These are phyloP conservation scores for Fabrea salina DNA, from an alignment of 169 alveolate species.

Conservation along the genomic window DNA sequence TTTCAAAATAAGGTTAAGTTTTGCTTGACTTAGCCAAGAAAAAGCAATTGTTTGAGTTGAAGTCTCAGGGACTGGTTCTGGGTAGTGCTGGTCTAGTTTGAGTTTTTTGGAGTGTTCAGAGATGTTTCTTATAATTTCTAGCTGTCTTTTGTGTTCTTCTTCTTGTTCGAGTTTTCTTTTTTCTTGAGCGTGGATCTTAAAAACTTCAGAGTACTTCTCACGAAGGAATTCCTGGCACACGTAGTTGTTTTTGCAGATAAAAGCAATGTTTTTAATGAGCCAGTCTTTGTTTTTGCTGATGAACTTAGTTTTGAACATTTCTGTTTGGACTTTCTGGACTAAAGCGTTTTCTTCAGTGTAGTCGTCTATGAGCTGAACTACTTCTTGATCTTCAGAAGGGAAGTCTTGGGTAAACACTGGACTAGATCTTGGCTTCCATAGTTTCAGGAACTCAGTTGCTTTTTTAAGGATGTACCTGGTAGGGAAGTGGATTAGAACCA, in stretches of 20 bases:
- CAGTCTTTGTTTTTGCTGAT: constrained; percentile 60
- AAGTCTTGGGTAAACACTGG: constrained; percentile 34
- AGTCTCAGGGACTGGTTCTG: constrained; percentile 33
- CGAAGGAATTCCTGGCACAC: constrained; percentile 47
- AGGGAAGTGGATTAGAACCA: neutral
- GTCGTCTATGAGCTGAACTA: constrained; percentile 45
- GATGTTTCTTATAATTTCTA: constrained; percentile 33
- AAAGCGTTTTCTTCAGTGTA: constrained; percentile 48
- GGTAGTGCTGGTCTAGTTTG: constrained; percentile 39
- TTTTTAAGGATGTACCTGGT: constrained; percentile 33
- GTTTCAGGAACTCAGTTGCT: neutral
- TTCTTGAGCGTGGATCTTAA: constrained; percentile 57
- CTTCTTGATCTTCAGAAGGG: constrained; percentile 24
- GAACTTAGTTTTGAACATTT: constrained; percentile 66
- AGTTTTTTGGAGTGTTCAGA: constrained; percentile 58
- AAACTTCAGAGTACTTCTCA: constrained; percentile 59
- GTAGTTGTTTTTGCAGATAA: constrained; percentile 40
- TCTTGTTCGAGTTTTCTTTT: constrained; percentile 49
- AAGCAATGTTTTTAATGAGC: constrained; percentile 57
- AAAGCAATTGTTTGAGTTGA: constrained; percentile 37
- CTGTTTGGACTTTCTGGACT: constrained; percentile 38
- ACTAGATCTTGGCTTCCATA: constrained; percentile 26
- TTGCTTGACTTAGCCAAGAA: constrained; percentile 67
- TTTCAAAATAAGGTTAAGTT: constrained; percentile 46
- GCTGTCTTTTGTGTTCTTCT: constrained; percentile 30